phyloP scores from a whole-genome alignment of 1,284 basidiomycete species.

The Quambalaria eucalypti region DNA sequence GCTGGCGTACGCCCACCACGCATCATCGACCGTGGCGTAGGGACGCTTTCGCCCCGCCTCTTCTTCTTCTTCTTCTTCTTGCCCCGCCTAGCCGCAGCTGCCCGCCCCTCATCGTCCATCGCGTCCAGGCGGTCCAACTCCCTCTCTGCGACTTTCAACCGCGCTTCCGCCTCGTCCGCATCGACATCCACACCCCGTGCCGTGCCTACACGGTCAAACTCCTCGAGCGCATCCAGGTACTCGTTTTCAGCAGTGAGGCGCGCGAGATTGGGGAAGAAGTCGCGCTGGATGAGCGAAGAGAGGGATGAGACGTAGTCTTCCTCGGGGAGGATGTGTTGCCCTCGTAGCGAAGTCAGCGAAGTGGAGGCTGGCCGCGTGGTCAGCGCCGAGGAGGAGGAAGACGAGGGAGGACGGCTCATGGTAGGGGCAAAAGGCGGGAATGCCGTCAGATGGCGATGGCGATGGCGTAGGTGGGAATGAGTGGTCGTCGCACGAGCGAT shows the following conservation, averaged over 20 bases:
- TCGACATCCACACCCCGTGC: background rate
- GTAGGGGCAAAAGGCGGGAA: too few species aligned
- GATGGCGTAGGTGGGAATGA: too few species aligned
- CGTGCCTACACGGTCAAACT: too few species aligned
- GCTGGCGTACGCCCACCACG: background rate
- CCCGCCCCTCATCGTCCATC: background rate
- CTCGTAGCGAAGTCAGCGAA: background rate
- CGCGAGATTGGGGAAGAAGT: constrained; percentile 71
- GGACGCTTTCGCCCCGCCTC: background rate
- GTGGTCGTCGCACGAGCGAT: too few species aligned
- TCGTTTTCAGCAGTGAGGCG: constrained; percentile 36
- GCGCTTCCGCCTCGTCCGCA: background rate
- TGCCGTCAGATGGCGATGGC: too few species aligned
- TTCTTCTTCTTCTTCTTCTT: background rate
- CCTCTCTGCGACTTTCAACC: background rate
- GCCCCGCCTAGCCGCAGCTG: background rate
- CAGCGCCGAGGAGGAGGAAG: background rate
- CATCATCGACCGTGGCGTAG: background rate
- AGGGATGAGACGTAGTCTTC: constrained; percentile 87
- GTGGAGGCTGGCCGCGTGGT: background rate
- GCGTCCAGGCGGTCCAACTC: background rate
- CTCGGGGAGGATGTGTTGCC: constrained; percentile 53
- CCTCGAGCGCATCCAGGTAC: constrained; percentile 19
- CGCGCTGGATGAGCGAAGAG: constrained; percentile 86
- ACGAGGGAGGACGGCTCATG: too few species aligned